Conservation (phyloP, 257 asterid species). For the Nicotiana paniculata region DNA sequence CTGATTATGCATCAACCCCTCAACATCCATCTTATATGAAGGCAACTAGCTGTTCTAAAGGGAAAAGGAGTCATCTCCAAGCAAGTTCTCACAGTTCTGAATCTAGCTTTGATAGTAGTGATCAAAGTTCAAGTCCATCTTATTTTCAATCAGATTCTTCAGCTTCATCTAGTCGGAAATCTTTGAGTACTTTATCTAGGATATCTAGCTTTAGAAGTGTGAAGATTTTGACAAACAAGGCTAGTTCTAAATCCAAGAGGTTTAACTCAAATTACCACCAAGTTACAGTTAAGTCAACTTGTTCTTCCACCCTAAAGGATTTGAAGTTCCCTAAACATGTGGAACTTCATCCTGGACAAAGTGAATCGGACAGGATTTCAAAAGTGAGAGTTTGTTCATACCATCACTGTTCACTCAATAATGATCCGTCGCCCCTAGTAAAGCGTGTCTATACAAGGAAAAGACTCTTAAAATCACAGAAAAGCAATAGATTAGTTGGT, state of each 20-base stretch:
- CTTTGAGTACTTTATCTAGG: background rate
- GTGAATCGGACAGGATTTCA: background rate
- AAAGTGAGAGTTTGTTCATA: constrained; percentile 3
- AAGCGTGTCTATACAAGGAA: background rate
- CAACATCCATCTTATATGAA: background rate
- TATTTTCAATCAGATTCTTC: background rate
- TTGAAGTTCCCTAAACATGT: constrained; percentile 6
- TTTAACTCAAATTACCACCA: background rate
- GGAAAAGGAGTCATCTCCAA: background rate
- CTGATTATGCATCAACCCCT: background rate
- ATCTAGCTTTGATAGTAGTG: constrained; percentile 9
- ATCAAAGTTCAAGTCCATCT: constrained; percentile 13
- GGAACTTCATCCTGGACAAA: background rate
- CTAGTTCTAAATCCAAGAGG: background rate
- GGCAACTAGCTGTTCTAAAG: background rate
- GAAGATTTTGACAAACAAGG: background rate
- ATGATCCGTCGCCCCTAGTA: background rate
- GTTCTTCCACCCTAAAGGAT: constrained; percentile 1
- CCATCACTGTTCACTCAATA: constrained; percentile 3
- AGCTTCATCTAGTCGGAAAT: background rate
- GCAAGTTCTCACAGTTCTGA: constrained; percentile 1
- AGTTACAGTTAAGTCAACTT: constrained; percentile 3
- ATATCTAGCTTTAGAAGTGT: background rate
- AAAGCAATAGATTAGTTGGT: background rate
- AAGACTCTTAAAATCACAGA: background rate